phyloP scores from a whole-genome alignment of 495 filamentous ascomycete genomes.

The Trichoderma gamsii region DNA sequence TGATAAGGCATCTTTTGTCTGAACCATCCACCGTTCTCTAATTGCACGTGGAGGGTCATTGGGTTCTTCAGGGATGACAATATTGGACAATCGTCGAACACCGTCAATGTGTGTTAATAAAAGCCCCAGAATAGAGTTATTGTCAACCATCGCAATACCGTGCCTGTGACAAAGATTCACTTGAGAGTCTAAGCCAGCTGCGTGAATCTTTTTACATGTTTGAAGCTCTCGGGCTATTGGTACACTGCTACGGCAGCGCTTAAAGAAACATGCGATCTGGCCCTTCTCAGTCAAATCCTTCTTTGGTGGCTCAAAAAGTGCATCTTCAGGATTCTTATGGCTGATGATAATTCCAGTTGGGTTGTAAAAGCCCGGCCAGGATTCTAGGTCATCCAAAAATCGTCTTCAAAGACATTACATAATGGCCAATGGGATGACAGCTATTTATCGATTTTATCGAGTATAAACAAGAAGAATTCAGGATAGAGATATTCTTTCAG shows the following conservation, averaged over 20 bases:
- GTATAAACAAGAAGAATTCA: background rate
- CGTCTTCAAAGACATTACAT: background rate
- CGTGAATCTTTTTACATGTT: background rate
- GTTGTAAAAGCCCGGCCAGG: background rate
- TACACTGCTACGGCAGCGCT: background rate
- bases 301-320: background rate
- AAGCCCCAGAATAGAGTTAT: background rate
- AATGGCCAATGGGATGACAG: background rate
- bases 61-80: background rate
- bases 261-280: background rate
- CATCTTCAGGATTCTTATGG: background rate
- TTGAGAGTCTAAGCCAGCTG: background rate
- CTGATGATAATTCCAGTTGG: background rate
- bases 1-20: slow-evolving; percentile 17
- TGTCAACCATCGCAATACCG: slow-evolving; percentile 2
- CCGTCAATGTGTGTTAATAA: background rate
- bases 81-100: background rate
- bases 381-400: background rate
- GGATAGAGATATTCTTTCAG: background rate
- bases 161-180: background rate
- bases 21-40: slow-evolving; percentile 17
- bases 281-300: background rate
- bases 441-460: background rate
- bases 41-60: background rate
- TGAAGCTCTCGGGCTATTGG: background rate